Evolutionary conservation across 2,329 filamentous ascomycete species (phyloP), one percentile per base, ranked within the genome.

Genomic region (Samsoniella hepiali): DNA sequence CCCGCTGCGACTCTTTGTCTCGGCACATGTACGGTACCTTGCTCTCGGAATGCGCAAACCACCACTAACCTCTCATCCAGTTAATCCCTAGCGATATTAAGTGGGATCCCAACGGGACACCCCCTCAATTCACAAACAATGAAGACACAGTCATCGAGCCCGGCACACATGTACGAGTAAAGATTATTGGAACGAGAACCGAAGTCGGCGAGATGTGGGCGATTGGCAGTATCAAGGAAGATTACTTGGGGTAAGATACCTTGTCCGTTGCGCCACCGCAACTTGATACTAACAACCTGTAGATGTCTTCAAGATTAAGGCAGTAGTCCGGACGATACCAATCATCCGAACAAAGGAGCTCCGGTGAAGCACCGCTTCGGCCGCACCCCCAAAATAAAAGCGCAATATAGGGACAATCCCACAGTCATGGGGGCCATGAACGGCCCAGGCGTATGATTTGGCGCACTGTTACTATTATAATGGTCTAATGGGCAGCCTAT

Each of bases 151-250:
- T 93, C 42, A 96, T 99, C 72, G 93, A 98, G 78, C 92, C 93
- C 65, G 92, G 93, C 55, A 96, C 93, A 17, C 94, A 97, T 70
- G 87, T 99, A 67, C 91, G 95, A 54, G 87, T 98, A 68, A 97
- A 97, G 79, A 89, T 99, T 67, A 91, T 97, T 70, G 95, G 95
- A 77, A 91, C 94, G 58, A 87, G 96, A 77, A 93, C 91, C 67
- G 95, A 98, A 75, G 91, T 98, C 58, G 92, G 91, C 66, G 90
- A 91, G 74, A 96, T 99, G 85, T 97, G 91, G 84, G 95, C 94
- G 44, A 96, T 99, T 75, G 95, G 93, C 65, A 98, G 92, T 69
- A 97, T 99, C 80, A 97, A 96, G 78, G 94, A 89, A 73, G 87
- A 90, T 72, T 90, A 88, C 72, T 81, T 90, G 47, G 87, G 87